Conservation (phyloP, 1,139 yeast genomes). For the Geotrichum aggregatum region DNA sequence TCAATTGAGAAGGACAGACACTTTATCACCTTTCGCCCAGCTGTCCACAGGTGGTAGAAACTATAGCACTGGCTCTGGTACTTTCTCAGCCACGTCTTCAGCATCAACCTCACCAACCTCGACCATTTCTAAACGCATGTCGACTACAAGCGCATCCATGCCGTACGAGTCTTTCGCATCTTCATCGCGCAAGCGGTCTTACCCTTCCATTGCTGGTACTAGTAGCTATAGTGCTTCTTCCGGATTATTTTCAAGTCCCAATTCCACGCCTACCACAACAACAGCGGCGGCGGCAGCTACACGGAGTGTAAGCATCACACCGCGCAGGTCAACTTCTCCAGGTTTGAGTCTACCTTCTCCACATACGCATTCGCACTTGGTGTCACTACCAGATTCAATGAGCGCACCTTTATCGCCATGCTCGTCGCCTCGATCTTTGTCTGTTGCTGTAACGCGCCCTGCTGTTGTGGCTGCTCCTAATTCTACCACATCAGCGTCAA, state of each 20-base stretch:
- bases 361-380: no score
- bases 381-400: not conserved
- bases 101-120: not conserved
- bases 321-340: not conserved
- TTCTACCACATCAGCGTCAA: no score
- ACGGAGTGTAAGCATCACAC: no score
- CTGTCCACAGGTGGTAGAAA: no score
- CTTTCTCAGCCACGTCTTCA: no score
- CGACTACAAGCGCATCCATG: not conserved
- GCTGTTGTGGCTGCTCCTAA: no score
- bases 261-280: not conserved
- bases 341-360: not conserved
- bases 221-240: not conserved
- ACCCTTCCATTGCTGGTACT: not conserved
- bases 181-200: slow-evolving; percentile 3
- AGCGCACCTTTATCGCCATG: not conserved
- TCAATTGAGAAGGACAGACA: not conserved
- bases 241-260: not conserved
- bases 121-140: not conserved
- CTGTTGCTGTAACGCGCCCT: not conserved
- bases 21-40: not conserved
- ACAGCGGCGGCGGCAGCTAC: not conserved
- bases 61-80: no score
- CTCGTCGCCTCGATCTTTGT: not conserved
- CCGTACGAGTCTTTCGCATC: slow-evolving; percentile 6